Percentiles rank a stretch among this genome's conserved stretches.
Evolutionary conservation across 805 yeast genomes (phyloP).

Genomic region (Saturnispora silvae): DNA sequence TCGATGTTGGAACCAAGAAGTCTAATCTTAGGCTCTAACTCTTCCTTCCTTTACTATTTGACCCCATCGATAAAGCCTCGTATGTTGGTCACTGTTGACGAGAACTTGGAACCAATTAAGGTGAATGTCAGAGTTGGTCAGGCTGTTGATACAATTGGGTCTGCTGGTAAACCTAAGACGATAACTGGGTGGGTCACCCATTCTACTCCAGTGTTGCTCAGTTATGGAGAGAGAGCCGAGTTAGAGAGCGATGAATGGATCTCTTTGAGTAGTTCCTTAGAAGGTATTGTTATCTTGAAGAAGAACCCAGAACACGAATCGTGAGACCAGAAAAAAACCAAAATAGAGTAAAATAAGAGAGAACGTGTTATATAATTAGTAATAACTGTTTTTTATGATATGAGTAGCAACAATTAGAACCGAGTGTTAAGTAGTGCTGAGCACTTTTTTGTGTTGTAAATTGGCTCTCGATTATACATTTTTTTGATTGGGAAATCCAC

Average conservation of each 20-base stretch:
- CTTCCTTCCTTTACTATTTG: slow-evolving; percentile 73
- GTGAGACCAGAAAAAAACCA: neutral
- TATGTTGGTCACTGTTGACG: slow-evolving; percentile 87
- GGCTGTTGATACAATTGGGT: slow-evolving; percentile 97
- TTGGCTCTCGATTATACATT: too few species aligned
- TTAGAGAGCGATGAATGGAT: slow-evolving; percentile 89
- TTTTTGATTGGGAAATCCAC: too few species aligned
- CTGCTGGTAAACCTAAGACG: slow-evolving; percentile 97
- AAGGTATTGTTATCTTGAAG: slow-evolving; percentile 86
- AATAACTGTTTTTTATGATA: too few species aligned
- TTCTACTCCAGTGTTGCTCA: slow-evolving; percentile 89
- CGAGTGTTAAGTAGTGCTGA: too few species aligned
- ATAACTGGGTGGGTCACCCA: slow-evolving; percentile 99
- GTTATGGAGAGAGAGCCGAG: slow-evolving; percentile 94
- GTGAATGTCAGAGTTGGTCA: slow-evolving; percentile 97
- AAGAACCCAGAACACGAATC: slow-evolving; percentile 82
- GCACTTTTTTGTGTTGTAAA: too few species aligned
- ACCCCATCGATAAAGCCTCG: slow-evolving; percentile 88
- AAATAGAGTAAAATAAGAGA: neutral
- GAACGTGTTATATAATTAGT: neutral
- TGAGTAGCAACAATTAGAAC: too few species aligned
- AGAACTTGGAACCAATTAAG: slow-evolving; percentile 79
- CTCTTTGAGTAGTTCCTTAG: slow-evolving; percentile 70
- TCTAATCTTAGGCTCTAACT: slow-evolving; percentile 65
- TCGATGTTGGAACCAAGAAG: slow-evolving; percentile 77